A percentile compares a stretch with the other conserved stretches of the same genome.
These are phyloP conservation scores for Capsicum rhomboideum DNA, from an alignment of 257 asterid species.

Conservation along the genomic window DNA sequence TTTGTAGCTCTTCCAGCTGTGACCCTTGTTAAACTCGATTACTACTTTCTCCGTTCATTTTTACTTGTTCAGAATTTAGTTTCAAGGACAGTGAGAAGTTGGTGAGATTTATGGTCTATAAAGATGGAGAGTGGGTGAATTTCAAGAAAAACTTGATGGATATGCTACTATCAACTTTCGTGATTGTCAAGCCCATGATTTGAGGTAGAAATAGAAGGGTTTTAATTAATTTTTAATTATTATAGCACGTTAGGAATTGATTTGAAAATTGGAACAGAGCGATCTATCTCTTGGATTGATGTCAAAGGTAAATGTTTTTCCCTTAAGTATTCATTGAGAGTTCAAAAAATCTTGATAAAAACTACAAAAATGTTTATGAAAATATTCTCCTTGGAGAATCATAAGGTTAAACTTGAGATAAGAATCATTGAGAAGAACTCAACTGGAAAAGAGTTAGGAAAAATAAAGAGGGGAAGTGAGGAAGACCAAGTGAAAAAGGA, in stretches of 20 bases:
- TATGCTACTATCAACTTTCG: conserved; percentile 33
- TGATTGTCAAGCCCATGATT: conserved; percentile 31
- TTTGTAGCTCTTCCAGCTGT: too few relatives aligned
- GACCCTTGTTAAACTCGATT: too few relatives aligned
- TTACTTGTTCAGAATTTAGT: too few relatives aligned
- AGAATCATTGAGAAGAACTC: conserved; percentile 12
- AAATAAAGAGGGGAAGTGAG: not conserved
- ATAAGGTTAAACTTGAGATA: conserved; percentile 42
- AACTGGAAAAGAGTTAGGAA: not conserved
- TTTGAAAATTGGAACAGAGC: conserved; percentile 27
- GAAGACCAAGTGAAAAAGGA: not conserved
- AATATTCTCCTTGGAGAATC: not conserved
- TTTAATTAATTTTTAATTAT: conserved; percentile 39
- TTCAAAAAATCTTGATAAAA: not conserved
- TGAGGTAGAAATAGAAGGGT: conserved; percentile 37
- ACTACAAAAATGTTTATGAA: not conserved
- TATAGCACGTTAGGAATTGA: conserved; percentile 59
- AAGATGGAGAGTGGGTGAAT: conserved; percentile 54
- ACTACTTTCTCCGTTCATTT: too few relatives aligned
- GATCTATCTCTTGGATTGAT: conserved; percentile 70
- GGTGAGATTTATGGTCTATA: conserved; percentile 42
- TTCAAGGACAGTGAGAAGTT: conserved; percentile 44
- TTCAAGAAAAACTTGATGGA: conserved; percentile 28
- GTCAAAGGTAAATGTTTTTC: conserved; percentile 55
- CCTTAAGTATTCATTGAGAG: conserved; percentile 37